Evolutionary conservation across 2,329 filamentous ascomycete species (phyloP), one percentile per base, ranked within the genome.

Genomic region (Exophiala xenobiotica): DNA sequence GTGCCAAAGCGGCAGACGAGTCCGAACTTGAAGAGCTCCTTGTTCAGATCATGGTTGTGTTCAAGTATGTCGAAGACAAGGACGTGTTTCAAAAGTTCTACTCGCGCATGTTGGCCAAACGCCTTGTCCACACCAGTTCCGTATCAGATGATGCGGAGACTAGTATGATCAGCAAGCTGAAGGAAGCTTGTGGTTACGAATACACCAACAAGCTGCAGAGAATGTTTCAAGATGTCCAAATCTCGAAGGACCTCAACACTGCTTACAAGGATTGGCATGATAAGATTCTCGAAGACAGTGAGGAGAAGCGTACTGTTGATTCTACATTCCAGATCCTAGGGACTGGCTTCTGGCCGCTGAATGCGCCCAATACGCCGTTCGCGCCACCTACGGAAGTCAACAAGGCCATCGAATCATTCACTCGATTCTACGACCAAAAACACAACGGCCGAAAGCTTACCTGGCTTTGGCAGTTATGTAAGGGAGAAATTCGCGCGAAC

Each of bases 11-110:
- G 63, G 89, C 90, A 11, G 93, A 97, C 67, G 93, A 99, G 67
- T 87, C 88, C 24, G 92, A 99, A 65, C 80, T 97, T 63, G 93
- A 99, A 73, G 86, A 87, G 60, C 87, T 90, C 24, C 76, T 97
- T 23, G 84, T 83, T 16, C 89, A 96, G 69, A 93, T 99, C 64
- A 99, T 99, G 93, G 96, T 92, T 1, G 90, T 99, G 49, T 99
- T 99, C 82, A 97, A 97, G 75, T 99, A 99, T 72, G 97, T 99
- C 58, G 93, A 99, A 68, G 95, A 99, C 73, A 99, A 99, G 78
- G 93, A 99, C 66, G 95, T 99, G 4, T 99, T 99, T 80, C 93
- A 97, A 71, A 99, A 97, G 71, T 99, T 96, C 73, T 99, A 99
- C 74, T 95, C 92, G 1, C 88, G 91, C 57, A 96, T 96, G 86